Conservation (phyloP, 2,329 filamentous ascomycete genomes). For the Aspergillus pseudoglaucus region DNA sequence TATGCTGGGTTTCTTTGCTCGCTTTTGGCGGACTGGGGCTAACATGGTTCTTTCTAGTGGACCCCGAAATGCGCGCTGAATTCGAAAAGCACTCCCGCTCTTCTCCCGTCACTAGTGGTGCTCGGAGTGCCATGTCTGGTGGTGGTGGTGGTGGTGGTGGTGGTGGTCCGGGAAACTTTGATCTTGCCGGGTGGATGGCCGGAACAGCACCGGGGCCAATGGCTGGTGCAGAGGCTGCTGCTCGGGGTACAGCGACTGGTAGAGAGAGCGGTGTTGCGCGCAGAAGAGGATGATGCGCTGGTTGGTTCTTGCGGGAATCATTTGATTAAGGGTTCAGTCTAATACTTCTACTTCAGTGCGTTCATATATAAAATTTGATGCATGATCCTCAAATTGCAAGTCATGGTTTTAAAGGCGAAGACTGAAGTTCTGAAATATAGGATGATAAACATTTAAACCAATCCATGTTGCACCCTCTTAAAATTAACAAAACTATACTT, state of each 20-base stretch:
- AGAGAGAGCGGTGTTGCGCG: conserved; percentile 20
- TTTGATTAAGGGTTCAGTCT: too few species aligned
- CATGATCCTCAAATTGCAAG: too few species aligned
- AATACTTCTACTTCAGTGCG: too few species aligned
- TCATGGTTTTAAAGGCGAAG: too few species aligned
- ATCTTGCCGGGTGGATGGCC: conserved; percentile 63
- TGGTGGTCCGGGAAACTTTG: conserved; percentile 54
- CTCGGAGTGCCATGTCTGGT: conserved; percentile 55
- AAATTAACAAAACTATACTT: too few species aligned
- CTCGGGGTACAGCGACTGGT: conserved; percentile 18
- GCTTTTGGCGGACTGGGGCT: neutral
- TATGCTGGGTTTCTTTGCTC: conserved; percentile 46
- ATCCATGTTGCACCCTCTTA: too few species aligned
- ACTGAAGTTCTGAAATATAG: too few species aligned
- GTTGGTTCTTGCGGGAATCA: neutral
- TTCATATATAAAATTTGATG: too few species aligned
- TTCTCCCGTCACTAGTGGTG: conserved; percentile 57
- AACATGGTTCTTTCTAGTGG: conserved; percentile 56
- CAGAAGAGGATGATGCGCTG: conserved; percentile 21
- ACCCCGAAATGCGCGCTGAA: conserved; percentile 88
- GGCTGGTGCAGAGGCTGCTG: conserved; percentile 11
- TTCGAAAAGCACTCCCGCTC: conserved; percentile 85
- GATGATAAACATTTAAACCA: too few species aligned
- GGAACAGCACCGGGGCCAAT: conserved; percentile 38
- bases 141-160: conserved; percentile 43